Evolutionary conservation across 768 basidiomycete genomes (phyloP), one percentile per base, ranked within the genome.

Genomic region (Tricholoma sp.): DNA sequence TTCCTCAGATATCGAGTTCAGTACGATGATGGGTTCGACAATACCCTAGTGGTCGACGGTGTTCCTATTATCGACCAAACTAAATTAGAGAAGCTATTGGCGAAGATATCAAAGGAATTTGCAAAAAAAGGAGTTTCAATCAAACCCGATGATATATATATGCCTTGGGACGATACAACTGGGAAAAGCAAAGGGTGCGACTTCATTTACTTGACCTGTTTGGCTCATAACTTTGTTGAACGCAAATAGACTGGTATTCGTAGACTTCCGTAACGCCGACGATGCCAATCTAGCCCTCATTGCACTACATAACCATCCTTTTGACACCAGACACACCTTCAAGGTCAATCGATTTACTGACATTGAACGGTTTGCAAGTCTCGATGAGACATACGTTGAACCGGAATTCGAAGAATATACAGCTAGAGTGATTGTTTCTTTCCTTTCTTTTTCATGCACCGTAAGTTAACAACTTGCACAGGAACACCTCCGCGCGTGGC

Each of bases 401-500:
- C 92, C 90, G 0, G 78, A 83, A 61, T 68, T 72, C 1, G 88
- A 91, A 63, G 85, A 87, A 55, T 97, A 87, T 68, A 76, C 75
- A 50, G 78, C 91, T 36, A 85, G 87, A 74, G 94, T 93, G 60
- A 58, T 4, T 36, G 1, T 53, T 50, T n/a, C 29, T 32, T 20
- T 28, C 13, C 49, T 31, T 20, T 33, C 17, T 24, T 13, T 2
- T 36, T 39, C 12, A n/a, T 24, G 4, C 6, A 5, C 1, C 4
- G 12, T 18, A 24, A 50, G 20, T 42, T 53, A 18, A 58, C 37
- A 52, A 51, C 31, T 32, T 56, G 56, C 57, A 17, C 61, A 98
- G 94, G 97, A 98, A 69, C 95, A 99, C 74, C 81, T 98, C 59
- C 84, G 92, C 48, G 89, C 91, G 52, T 99, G 96, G 95, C 81